Conservation (phyloP, 1,284 basidiomycete genomes). For the Cutaneotrichosporon cyanovorans region DNA sequence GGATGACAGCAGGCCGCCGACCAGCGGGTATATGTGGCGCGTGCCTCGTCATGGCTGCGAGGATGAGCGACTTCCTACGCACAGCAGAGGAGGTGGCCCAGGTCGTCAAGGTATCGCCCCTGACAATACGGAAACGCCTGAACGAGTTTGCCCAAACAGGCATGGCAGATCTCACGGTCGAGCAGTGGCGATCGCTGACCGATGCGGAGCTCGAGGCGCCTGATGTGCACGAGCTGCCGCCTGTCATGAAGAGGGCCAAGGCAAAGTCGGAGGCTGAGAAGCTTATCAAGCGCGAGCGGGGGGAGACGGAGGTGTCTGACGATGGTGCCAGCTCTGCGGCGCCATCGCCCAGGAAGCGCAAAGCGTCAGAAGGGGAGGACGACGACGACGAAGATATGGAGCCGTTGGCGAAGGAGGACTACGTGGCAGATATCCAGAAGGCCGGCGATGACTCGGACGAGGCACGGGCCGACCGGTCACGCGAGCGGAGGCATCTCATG, state of each 20-base stretch:
- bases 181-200: constrained; percentile 82
- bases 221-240: constrained; percentile 30
- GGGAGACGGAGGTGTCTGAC: constrained; percentile 2
- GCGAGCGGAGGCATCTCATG: constrained; percentile 11
- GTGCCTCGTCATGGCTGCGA: constrained; percentile 84
- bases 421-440: constrained; percentile 12
- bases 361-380: not conserved
- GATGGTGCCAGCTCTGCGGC: not conserved
- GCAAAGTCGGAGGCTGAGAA: constrained; percentile 24
- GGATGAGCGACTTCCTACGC: constrained; percentile 96
- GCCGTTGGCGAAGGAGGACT: constrained; percentile 39
- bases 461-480: constrained; percentile 5
- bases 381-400: constrained; percentile 39
- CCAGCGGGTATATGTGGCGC: constrained; percentile 98
- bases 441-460: constrained; percentile 13
- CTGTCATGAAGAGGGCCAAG: constrained; percentile 24
- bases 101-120: constrained; percentile 96
- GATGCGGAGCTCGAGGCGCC: constrained; percentile 50
- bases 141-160: constrained; percentile 91
- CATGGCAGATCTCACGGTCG: constrained; percentile 74
- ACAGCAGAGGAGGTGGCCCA: constrained; percentile 93
- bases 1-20: constrained; percentile 91
- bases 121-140: constrained; percentile 85
- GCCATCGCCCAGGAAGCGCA: not conserved
- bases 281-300: constrained; percentile 20